A percentile compares a stretch with the other conserved stretches of the same genome.
Conservation (phyloP, 345 rosid species). For the Sisymbrium irio region DNA sequence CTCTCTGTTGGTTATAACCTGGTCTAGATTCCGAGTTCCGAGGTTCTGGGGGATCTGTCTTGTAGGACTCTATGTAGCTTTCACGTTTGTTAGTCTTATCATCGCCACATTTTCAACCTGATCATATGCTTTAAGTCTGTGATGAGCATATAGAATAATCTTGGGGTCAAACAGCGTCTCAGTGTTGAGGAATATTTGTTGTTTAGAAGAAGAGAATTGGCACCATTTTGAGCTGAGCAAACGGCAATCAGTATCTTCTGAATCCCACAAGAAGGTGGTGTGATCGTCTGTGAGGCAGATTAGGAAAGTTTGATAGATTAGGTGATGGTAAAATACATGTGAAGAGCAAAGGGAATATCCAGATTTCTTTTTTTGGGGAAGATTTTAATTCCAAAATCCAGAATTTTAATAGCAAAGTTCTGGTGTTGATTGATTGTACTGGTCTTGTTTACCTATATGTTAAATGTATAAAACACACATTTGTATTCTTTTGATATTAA, state of each 20-base stretch:
- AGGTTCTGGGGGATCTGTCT: constrained; percentile 94
- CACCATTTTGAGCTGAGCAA: not conserved
- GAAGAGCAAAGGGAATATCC: constrained; percentile 8
- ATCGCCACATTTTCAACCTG: constrained; percentile 59
- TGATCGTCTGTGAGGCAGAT: not conserved
- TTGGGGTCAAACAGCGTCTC: not conserved
- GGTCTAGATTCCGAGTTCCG: constrained; percentile 93
- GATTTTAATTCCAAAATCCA: not conserved
- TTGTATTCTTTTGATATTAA: constrained; percentile 14
- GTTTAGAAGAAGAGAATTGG: not conserved
- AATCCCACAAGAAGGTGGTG: not conserved
- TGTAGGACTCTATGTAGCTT: constrained; percentile 72
- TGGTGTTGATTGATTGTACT: not conserved
- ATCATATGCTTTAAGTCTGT: constrained; percentile 24
- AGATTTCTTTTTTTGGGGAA: not conserved
- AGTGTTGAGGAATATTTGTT: not conserved
- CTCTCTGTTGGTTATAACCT: constrained; percentile 81
- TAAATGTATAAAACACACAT: not conserved
- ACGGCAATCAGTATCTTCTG: not conserved
- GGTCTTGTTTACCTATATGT: not conserved
- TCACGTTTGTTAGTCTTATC: constrained; percentile 61
- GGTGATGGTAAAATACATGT: constrained; percentile 6
- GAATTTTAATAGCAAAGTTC: not conserved
- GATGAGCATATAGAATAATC: not conserved
- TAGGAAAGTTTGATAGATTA: not conserved